Evolutionary conservation across 345 rosid species (phyloP).

Genomic region (Camelina hispida): DNA sequence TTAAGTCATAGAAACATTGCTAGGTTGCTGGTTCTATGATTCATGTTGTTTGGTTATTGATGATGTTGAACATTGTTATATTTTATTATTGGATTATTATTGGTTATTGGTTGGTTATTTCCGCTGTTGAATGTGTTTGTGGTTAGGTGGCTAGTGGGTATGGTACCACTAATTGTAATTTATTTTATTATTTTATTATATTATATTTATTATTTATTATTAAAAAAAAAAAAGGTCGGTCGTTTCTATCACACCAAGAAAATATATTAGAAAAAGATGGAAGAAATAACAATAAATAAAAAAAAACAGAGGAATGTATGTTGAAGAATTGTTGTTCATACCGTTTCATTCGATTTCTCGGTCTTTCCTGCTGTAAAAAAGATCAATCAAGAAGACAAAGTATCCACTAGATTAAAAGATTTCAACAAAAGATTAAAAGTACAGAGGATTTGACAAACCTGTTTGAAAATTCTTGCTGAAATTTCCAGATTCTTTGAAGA

Average conservation of each 20-base stretch:
- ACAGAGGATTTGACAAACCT: conserved; percentile 41
- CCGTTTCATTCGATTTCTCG: conserved; percentile 61
- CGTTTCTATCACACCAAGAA: not conserved
- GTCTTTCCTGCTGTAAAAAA: conserved; percentile 47
- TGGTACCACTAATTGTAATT: too few relatives aligned
- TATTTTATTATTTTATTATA: too few relatives aligned
- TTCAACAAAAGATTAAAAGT: not conserved
- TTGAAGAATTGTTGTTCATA: conserved; percentile 35
- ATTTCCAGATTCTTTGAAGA: conserved; percentile 96
- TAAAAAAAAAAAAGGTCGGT: too few relatives aligned
- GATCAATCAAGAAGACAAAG: not conserved
- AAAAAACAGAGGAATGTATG: not conserved
- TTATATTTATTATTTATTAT: too few relatives aligned
- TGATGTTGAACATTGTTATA: too few relatives aligned
- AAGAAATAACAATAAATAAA: not conserved
- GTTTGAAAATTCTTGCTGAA: conserved; percentile 90
- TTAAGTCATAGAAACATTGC: too few relatives aligned
- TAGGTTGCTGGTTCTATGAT: too few relatives aligned
- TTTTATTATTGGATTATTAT: too few relatives aligned
- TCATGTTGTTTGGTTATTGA: too few relatives aligned
- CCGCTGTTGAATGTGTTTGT: too few relatives aligned
- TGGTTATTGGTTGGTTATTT: too few relatives aligned
- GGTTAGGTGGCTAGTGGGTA: too few relatives aligned
- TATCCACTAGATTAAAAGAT: not conserved
- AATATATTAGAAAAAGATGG: not conserved